These are phyloP conservation scores for Benincasa hispida DNA, from an alignment of 306 rosid species.

Conservation along the genomic window DNA sequence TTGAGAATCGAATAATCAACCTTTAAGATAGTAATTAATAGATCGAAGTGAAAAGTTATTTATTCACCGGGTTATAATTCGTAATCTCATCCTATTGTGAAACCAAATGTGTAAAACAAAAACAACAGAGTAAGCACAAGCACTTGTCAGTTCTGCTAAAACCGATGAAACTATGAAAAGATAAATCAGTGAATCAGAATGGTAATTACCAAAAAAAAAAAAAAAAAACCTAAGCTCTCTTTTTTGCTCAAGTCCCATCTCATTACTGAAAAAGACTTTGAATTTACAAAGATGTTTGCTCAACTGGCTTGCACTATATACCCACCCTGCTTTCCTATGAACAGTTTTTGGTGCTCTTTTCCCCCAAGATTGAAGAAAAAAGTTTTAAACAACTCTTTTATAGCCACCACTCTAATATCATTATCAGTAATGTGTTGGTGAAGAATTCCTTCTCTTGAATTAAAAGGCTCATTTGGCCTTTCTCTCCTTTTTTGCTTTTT, in stretches of 20 bases:
- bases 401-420: background rate
- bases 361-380: background rate
- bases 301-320: background rate
- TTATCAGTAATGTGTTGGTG: background rate
- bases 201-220: background rate
- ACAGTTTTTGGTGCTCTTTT: background rate
- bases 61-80: background rate
- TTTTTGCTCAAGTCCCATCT: background rate
- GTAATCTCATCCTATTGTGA: no score
- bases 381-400: background rate
- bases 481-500: background rate
- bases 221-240: background rate
- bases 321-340: slow-evolving; percentile 1
- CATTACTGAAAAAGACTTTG: background rate
- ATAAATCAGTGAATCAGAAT: background rate
- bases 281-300: slow-evolving; percentile 10
- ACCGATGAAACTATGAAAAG: background rate
- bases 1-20: no score
- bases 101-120: background rate
- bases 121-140: background rate
- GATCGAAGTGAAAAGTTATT: no score
- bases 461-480: background rate
- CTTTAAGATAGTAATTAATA: no score
- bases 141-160: background rate
- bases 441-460: background rate